Evolutionary conservation across 2,329 filamentous ascomycete species (phyloP), one percentile per base, ranked within the genome.

Genomic region (Fusarium tanahbumbuense): DNA sequence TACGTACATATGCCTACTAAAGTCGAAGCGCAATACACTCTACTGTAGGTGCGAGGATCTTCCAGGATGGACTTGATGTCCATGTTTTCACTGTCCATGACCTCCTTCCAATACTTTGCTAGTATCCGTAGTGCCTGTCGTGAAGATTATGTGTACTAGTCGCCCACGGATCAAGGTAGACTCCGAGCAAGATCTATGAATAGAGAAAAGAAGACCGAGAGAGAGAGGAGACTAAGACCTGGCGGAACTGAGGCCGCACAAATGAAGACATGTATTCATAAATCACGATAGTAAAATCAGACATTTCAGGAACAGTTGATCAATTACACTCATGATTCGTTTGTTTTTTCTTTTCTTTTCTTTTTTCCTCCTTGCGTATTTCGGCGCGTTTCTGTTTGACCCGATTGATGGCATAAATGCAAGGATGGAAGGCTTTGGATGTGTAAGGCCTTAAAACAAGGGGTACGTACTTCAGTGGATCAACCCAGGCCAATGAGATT

Each of bases 171-270:
- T 12, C 6, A 12, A n/a, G 10, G 18, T 3, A 11, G 5, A 9
- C 5, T 37, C 34, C 6, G 3, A 37, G 10, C 18, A 37, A 37
- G 6, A 11, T 12, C 18, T n/a, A 22, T 22, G 22, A n/a, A 37
- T 1, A 37, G 10, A n/a, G 10, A 7, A 37, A 37, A 6, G 34
- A 12, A n/a, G 18, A 37, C n/a, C 3, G 10, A n/a, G 11, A 28
- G 5, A 28, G 5, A 4, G 10, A 4, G 18, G 34, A n/a, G 34
- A 37, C 6, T 12, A 18, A 11, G 4, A 4, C 6, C 6, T n/a
- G 6, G 6, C 11, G 18, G 2, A 12, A 37, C 6, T n/a, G 3
- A 37, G 6, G 34, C 18, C 4, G 34, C 18, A 7, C 18, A 0
- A 2, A 11, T 37, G 6, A 7, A 6, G 0, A 37, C 34, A 12